Conservation (phyloP, 257 asterid species). For the Solanum paucissectum region DNA sequence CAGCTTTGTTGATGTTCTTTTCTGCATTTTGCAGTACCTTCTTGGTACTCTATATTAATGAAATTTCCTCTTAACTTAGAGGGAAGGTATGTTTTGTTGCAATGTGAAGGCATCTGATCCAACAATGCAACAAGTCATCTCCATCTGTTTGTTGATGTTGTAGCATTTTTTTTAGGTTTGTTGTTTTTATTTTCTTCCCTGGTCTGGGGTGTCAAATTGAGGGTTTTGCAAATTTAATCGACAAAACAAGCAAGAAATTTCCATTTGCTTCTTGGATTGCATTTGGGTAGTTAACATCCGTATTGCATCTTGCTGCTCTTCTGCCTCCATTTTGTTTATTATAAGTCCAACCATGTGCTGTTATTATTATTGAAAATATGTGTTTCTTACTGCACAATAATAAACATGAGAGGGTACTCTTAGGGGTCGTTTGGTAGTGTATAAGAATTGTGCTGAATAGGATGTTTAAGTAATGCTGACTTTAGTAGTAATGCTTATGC, state of each 20-base stretch:
- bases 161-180: not conserved
- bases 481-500: not conserved
- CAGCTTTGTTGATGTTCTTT: not conserved
- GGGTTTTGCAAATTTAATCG: not conserved
- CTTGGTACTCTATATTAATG: not conserved
- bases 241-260: not conserved
- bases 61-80: not conserved
- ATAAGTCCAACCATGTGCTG: not conserved
- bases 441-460: not conserved
- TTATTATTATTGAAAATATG: not conserved
- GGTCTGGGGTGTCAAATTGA: not conserved
- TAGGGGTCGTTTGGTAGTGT: not conserved
- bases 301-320: not conserved
- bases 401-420: not conserved
- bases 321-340: not conserved
- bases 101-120: not conserved
- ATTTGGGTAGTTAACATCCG: not conserved
- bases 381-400: not conserved
- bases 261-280: not conserved
- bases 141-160: not conserved
- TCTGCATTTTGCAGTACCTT: not conserved
- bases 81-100: not conserved
- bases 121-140: not conserved
- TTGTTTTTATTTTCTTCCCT: not conserved
- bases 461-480: not conserved